Evolutionary conservation across 1,139 yeast genomes (phyloP).

Genomic region (Torulaspora globosa): DNA sequence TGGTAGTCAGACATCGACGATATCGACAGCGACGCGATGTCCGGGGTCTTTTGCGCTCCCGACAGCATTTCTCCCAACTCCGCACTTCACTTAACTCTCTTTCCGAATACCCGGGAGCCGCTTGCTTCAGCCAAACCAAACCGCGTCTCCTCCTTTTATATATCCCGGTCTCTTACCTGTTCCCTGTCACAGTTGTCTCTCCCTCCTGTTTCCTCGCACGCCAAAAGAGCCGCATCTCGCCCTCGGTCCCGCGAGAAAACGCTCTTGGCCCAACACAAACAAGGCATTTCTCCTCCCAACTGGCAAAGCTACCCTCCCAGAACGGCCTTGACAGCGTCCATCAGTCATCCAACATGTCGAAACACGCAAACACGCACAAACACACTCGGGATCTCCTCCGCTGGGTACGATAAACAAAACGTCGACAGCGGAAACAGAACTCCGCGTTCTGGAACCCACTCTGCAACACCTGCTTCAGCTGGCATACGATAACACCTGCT

Average conservation of each 20-base stretch:
- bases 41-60: constrained; percentile 28
- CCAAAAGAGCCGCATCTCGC: neutral
- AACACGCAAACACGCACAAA: no score
- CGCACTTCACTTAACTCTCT: neutral
- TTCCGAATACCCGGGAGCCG: neutral
- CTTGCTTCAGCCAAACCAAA: no score
- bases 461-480: no score
- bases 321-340: no score
- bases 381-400: no score
- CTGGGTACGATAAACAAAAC: no score
- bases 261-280: neutral
- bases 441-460: no score
- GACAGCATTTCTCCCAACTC: constrained; percentile 2
- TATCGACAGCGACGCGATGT: constrained; percentile 40
- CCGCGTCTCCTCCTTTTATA: neutral
- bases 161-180: neutral
- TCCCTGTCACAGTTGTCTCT: neutral
- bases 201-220: constrained; percentile 1
- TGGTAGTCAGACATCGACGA: constrained; percentile 58
- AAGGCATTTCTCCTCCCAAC: neutral
- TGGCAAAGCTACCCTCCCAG: neutral
- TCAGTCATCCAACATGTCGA: no score
- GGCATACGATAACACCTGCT: no score
- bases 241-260: neutral
- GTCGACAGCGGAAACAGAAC: no score